Evolutionary conservation across 306 rosid genomes (phyloP).

Genomic region (Gastrolobium bilobum): DNA sequence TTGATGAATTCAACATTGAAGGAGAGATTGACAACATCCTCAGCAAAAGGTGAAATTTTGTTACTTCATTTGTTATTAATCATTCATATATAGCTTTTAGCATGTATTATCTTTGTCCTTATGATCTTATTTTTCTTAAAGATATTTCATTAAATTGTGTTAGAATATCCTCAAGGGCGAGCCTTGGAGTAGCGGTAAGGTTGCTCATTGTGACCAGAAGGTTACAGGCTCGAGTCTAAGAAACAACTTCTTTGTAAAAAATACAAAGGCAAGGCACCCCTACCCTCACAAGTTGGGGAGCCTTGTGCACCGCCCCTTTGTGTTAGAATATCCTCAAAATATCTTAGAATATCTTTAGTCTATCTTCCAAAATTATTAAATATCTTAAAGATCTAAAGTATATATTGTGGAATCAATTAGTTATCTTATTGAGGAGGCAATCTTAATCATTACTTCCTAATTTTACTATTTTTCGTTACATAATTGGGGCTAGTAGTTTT

Average conservation of each 20-base stretch:
- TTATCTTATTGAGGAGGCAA: slow-evolving; percentile 26
- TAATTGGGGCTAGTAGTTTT: slow-evolving; percentile 1
- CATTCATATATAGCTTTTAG: slow-evolving; percentile 38
- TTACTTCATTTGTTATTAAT: slow-evolving; percentile 40
- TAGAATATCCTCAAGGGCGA: background rate
- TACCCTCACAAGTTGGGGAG: too few species aligned
- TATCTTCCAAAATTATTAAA: background rate
- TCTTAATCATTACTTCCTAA: background rate
- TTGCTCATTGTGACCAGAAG: too few species aligned
- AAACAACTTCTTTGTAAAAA: too few species aligned
- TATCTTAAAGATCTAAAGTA: background rate
- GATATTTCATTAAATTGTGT: background rate
- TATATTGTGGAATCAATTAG: background rate
- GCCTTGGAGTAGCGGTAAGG: too few species aligned
- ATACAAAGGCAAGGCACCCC: too few species aligned
- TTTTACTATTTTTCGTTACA: slow-evolving; percentile 7
- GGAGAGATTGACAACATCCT: slow-evolving; percentile 90
- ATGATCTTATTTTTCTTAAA: slow-evolving; percentile 1
- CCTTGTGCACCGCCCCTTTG: too few species aligned
- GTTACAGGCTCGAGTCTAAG: too few species aligned
- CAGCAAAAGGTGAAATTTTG: slow-evolving; percentile 75
- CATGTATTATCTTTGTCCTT: slow-evolving; percentile 19
- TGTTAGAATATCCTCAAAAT: background rate
- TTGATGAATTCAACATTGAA: slow-evolving; percentile 88
- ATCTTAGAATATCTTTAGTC: background rate